A percentile compares a stretch with the other conserved stretches of the same genome.
Conservation (phyloP, 1,284 basidiomycete species). For the Chondrostereum purpureum region DNA sequence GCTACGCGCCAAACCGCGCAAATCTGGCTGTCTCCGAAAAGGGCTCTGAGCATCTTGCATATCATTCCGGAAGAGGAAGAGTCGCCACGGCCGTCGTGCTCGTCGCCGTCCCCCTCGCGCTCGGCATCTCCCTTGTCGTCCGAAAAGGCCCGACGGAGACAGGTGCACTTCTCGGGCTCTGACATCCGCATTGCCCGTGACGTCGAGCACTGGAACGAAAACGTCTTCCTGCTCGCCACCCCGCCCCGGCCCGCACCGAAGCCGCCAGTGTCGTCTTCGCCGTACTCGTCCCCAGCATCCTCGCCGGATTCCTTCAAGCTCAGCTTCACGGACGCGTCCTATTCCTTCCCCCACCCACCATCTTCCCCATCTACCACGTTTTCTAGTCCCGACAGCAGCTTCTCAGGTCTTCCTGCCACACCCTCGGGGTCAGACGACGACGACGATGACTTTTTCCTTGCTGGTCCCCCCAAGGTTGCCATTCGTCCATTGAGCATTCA, state of each 20-base stretch:
- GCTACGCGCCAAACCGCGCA: background rate
- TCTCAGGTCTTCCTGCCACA: conserved; percentile 16
- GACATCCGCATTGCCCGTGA: conserved; percentile 7
- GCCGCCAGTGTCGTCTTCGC: conserved; percentile 14
- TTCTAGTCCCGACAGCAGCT: background rate
- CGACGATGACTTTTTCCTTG: conserved; percentile 17
- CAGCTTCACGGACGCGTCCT: conserved; percentile 26
- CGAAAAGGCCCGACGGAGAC: conserved; percentile 14
- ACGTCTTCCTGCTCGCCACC: conserved; percentile 15
- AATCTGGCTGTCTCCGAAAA: background rate
- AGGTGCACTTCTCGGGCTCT: conserved; percentile 3
- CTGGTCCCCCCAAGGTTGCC: conserved; percentile 16
- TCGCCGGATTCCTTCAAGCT: conserved; percentile 29
- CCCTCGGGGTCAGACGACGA: conserved; percentile 35
- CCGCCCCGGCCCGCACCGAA: conserved; percentile 22
- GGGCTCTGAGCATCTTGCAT: conserved; percentile 13
- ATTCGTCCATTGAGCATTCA: conserved; percentile 33
- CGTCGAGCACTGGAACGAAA: background rate
- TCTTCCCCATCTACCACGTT: conserved; percentile 9
- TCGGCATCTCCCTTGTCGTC: conserved; percentile 20
- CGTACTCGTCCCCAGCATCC: conserved; percentile 13
- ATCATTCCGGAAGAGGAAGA: conserved; percentile 30
- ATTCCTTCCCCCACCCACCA: conserved; percentile 30
- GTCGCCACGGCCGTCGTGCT: conserved; percentile 16
- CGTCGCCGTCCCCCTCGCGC: conserved; percentile 17